phyloP scores from a whole-genome alignment of 1,284 basidiomycete genomes.

The Puccinia triticina region DNA sequence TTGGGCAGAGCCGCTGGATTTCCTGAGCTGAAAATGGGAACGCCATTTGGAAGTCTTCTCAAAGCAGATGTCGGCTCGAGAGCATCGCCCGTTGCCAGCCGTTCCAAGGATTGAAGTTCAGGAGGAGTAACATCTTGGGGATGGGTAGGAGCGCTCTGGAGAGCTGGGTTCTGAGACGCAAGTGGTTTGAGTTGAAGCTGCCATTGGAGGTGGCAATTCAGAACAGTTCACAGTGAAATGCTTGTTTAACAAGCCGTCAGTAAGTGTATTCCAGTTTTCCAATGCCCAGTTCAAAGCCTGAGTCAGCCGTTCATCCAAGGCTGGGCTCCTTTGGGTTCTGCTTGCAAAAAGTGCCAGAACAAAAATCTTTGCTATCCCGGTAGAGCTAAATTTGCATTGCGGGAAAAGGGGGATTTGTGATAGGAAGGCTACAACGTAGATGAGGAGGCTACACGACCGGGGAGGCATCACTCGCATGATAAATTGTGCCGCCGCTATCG shows the following conservation, averaged over 20 bases:
- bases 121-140: neutral
- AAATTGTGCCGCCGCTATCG: constrained; percentile 62
- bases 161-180: neutral
- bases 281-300: constrained; percentile 35
- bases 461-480: constrained; percentile 69
- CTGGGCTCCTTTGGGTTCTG: constrained; percentile 47
- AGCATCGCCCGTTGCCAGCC: neutral
- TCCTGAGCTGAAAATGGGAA: neutral
- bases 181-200: neutral
- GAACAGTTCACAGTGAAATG: constrained; percentile 3
- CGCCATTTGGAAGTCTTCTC: neutral
- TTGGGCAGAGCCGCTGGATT: constrained; percentile 20
- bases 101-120: neutral
- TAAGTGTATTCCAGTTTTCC: constrained; percentile 41
- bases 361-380: constrained; percentile 60
- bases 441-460: constrained; percentile 66
- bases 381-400: constrained; percentile 59
- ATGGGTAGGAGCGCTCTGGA: neutral
- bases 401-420: constrained; percentile 60
- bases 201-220: neutral
- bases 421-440: constrained; percentile 70
- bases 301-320: neutral
- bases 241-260: constrained; percentile 36
- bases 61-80: neutral
- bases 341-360: constrained; percentile 58